Evolutionary conservation across 2,329 filamentous ascomycete genomes (phyloP), one percentile per base, ranked within the genome.

Genomic region (Fusarium domesticum): DNA sequence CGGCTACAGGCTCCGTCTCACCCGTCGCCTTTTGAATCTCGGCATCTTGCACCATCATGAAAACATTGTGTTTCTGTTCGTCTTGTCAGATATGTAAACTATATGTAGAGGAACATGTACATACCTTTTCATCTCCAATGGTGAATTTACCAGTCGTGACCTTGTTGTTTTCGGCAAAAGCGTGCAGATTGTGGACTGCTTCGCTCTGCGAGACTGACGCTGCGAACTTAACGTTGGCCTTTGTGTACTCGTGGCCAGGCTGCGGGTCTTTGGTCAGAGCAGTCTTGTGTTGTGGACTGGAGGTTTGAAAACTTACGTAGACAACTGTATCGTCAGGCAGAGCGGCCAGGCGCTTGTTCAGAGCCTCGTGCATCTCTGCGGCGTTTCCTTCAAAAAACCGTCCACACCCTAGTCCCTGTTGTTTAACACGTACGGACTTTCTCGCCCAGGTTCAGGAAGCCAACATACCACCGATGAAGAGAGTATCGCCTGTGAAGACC

Each of bases 201-300:
- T 87, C 83, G 33, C 80, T 86, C 60, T 88, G 82, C 43, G 85
- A 72, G 14, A 97, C 85, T 2, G 84, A 85, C 47, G 86, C 71
- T 37, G 82, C 84, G 63, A 98, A 98, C 65, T 89, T 89, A 60
- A 93, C 89, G 62, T 98, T 98, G 39, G 85, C 80, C 69, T 93
- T 96, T n/a, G 93, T 98, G 71, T 98, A 98, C 68, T 97, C 93
- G 61, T 98, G 93, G 4, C 93, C 93, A 15, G 92, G 91, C 85
- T 92, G 50, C 17, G 28, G 32, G 17, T 6, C 19, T 20, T 6
- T n/a, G n/a, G 37, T 31, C 18, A 18, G 14, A 19, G 28, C 15
- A n/a, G 14, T 15, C 7, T n/a, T n/a, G n/a, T n/a, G n/a, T n/a
- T 4, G n/a, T 20, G 23, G 12, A 15, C 14, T 12, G 11, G 14